A percentile compares a stretch with the other conserved stretches of the same genome.
These are phyloP conservation scores for Neophaeococcomyces mojaviensis DNA, from an alignment of 2,329 filamentous ascomycete species.

Conservation along the genomic window DNA sequence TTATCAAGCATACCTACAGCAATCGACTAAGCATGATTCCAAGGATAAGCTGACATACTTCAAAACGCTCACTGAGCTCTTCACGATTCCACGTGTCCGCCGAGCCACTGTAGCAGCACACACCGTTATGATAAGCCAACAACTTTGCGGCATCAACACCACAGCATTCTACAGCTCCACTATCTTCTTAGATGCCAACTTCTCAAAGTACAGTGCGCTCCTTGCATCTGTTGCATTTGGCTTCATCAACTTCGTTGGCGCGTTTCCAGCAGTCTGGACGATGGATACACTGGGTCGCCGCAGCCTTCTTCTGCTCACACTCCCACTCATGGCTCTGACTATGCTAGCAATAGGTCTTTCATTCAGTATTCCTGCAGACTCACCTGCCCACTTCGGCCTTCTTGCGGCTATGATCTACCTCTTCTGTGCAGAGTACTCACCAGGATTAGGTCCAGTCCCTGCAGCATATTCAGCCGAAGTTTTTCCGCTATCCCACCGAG, in stretches of 20 bases:
- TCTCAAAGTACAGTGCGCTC: conserved; percentile 41
- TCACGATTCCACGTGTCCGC: conserved; percentile 27
- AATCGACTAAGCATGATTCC: conserved; percentile 21
- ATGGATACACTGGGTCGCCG: conserved; percentile 55
- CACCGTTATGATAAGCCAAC: conserved; percentile 28
- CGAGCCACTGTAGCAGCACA: conserved; percentile 26
- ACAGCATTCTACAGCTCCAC: conserved; percentile 63
- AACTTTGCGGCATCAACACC: conserved; percentile 48
- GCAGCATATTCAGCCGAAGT: conserved; percentile 50
- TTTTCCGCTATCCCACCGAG: conserved; percentile 49
- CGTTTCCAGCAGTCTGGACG: conserved; percentile 54
- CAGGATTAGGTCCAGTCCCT: conserved; percentile 46
- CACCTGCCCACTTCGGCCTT: conserved; percentile 19
- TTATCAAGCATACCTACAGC: conserved; percentile 44
- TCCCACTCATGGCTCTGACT: conserved; percentile 47
- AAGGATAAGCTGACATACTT: conserved; percentile 7
- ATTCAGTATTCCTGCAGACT: conserved; percentile 31
- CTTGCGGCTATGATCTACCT: conserved; percentile 23
- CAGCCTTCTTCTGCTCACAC: conserved; percentile 49
- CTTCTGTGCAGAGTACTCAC: conserved; percentile 27
- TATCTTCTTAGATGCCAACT: conserved; percentile 48
- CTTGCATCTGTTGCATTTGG: conserved; percentile 54
- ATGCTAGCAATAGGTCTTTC: conserved; percentile 35
- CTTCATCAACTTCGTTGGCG: conserved; percentile 57
- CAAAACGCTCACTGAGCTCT: conserved; percentile 29